Evolutionary conservation across 805 yeast genomes (phyloP).

Genomic region (Saturnispora besseyi): DNA sequence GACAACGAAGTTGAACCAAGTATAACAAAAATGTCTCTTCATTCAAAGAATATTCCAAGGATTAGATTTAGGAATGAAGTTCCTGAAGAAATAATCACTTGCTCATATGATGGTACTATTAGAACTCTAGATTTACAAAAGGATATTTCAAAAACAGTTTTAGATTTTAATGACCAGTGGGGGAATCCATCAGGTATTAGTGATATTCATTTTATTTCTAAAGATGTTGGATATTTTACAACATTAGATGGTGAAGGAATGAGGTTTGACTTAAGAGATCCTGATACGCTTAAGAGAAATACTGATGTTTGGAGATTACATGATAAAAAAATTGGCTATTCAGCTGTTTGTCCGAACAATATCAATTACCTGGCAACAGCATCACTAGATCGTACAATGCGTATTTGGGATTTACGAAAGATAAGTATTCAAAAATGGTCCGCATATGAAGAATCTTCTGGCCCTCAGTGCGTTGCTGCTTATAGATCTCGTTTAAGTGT

Average conservation of each 20-base stretch:
- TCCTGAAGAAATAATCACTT: slow-evolving; percentile 46
- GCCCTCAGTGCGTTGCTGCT: slow-evolving; percentile 48
- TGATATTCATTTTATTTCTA: slow-evolving; percentile 54
- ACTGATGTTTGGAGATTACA: slow-evolving; percentile 48
- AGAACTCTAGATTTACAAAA: slow-evolving; percentile 60
- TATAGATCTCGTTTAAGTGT: slow-evolving; percentile 73
- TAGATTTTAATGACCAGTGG: slow-evolving; percentile 47
- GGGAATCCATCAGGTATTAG: slow-evolving; percentile 59
- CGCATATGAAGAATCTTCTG: slow-evolving; percentile 37
- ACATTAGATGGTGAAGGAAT: slow-evolving; percentile 78
- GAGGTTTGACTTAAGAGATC: slow-evolving; percentile 55
- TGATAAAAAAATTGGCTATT: slow-evolving; percentile 89
- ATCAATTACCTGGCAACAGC: slow-evolving; percentile 72
- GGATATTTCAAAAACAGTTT: slow-evolving; percentile 50
- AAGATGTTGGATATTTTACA: slow-evolving; percentile 56
- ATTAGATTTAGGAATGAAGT: slow-evolving; percentile 41
- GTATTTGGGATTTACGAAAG: slow-evolving; percentile 79
- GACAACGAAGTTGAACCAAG: slow-evolving; percentile 34
- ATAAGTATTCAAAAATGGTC: slow-evolving; percentile 45
- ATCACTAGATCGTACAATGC: slow-evolving; percentile 76
- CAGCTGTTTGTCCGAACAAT: slow-evolving; percentile 63
- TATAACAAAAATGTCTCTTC: slow-evolving; percentile 60
- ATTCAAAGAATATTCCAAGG: slow-evolving; percentile 63
- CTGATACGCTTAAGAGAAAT: background rate
- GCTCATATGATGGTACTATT: slow-evolving; percentile 85